Evolutionary conservation across 805 yeast species (phyloP).

Genomic region (Metschnikowia aberdeeniae): DNA sequence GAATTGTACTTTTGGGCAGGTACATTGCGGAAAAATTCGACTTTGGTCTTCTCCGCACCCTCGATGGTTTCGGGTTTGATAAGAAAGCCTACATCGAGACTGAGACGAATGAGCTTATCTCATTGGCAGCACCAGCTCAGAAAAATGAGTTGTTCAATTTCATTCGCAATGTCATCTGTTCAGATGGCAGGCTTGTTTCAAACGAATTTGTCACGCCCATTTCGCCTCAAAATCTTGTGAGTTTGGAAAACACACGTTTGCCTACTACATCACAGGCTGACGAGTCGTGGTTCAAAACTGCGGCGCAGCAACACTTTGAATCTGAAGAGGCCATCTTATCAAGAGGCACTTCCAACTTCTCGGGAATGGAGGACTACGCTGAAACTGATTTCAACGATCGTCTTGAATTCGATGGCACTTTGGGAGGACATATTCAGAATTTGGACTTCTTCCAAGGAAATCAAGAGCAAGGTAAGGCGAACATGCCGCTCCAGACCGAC

Average conservation of each 20-base stretch:
- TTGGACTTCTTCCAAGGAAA: conserved; percentile 10
- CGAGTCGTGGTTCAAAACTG: conserved; percentile 20
- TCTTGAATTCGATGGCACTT: conserved; percentile 13
- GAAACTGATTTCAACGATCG: conserved; percentile 32
- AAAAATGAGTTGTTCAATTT: conserved; percentile 22
- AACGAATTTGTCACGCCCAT: conserved; percentile 38
- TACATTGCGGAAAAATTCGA: conserved; percentile 48
- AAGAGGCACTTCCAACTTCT: conserved; percentile 21
- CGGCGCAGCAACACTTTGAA: conserved; percentile 10
- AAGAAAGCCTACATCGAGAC: conserved; percentile 23
- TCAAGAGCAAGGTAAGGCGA: conserved; percentile 6
- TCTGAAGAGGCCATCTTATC: conserved; percentile 22
- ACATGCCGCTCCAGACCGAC: conserved; percentile 5
- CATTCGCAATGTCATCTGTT: conserved; percentile 32
- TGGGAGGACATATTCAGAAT: conserved; percentile 4
- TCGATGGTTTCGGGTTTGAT: conserved; percentile 43
- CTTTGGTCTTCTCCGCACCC: conserved; percentile 51
- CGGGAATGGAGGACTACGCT: conserved; percentile 21
- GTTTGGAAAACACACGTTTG: conserved; percentile 7
- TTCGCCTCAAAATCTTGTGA: conserved; percentile 27
- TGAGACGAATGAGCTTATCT: conserved; percentile 21
- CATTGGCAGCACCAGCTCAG: conserved; percentile 16
- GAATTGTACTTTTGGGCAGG: conserved; percentile 50
- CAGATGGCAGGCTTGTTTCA: conserved; percentile 40
- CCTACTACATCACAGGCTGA: conserved; percentile 24